phyloP scores from a whole-genome alignment of 495 filamentous ascomycete genomes.

The Rhypophila decipiens region DNA sequence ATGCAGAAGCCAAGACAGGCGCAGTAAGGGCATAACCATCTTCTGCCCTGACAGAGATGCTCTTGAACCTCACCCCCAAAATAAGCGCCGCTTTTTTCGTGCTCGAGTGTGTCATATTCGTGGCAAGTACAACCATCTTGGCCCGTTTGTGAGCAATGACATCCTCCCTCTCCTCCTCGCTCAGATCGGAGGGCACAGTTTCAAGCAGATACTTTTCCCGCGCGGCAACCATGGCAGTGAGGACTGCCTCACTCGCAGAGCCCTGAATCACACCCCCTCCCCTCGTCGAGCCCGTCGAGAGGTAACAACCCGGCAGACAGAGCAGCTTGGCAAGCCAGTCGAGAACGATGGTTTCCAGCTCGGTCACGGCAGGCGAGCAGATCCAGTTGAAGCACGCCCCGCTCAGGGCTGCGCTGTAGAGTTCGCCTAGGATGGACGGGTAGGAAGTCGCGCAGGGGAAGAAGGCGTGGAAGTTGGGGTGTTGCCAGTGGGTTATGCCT shows the following conservation, averaged over 20 bases:
- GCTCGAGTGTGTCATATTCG: conserved; percentile 71
- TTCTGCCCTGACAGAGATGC: conserved; percentile 52
- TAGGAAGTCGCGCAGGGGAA: conserved; percentile 79
- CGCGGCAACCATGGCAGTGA: conserved; percentile 82
- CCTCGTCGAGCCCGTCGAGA: conserved; percentile 63
- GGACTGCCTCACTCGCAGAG: conserved; percentile 82
- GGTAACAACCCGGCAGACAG: conserved; percentile 65
- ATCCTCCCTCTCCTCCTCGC: conserved; percentile 55
- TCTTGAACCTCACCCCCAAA: conserved; percentile 70
- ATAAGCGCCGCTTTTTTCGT: conserved; percentile 86
- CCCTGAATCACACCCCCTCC: conserved; percentile 95
- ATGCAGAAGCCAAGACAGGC: conserved; percentile 46
- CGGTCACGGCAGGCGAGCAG: conserved; percentile 90
- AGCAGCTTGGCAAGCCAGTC: conserved; percentile 84
- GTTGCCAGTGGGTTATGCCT: conserved; percentile 93
- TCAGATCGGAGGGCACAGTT: conserved; percentile 45
- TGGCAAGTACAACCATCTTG: conserved; percentile 74
- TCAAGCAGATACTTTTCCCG: conserved; percentile 70
- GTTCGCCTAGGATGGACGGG: conserved; percentile 85
- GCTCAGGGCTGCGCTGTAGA: conserved; percentile 84
- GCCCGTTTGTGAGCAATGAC: conserved; percentile 58
- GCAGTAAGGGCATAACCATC: conserved; percentile 70
- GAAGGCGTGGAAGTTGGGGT: conserved; percentile 95
- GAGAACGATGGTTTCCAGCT: conserved; percentile 82
- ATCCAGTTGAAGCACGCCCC: conserved; percentile 97